Evolutionary conservation across 148 eudicot species (phyloP).

Genomic region (Salicornia ramosissima): DNA sequence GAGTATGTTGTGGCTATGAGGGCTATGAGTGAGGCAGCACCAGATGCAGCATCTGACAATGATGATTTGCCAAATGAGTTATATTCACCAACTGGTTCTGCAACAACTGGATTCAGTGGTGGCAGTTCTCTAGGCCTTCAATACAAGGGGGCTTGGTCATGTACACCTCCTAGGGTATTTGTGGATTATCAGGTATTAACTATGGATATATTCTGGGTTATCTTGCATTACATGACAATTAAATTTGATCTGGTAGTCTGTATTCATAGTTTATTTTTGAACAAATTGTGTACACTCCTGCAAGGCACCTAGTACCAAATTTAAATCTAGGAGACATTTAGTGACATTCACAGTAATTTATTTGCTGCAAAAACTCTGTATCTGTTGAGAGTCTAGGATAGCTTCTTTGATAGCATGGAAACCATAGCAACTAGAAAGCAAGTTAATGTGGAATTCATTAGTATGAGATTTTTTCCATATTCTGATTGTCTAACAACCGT

Average conservation of each 20-base stretch:
- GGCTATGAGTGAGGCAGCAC: conserved; percentile 78
- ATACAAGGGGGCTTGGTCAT: conserved; percentile 88
- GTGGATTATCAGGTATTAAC: conserved; percentile 84
- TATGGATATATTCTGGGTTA: background rate
- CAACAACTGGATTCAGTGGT: conserved; percentile 90
- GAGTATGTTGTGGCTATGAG: conserved; percentile 99
- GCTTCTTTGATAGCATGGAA: background rate
- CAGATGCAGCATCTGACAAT: conserved; percentile 56
- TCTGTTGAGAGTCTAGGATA: background rate
- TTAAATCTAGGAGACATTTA: background rate
- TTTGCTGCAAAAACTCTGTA: background rate
- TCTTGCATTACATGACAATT: background rate
- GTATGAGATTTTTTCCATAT: background rate
- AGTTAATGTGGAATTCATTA: background rate
- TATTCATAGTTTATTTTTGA: background rate
- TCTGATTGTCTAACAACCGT: background rate
- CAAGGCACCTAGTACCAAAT: background rate
- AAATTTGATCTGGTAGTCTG: background rate
- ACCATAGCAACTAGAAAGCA: background rate
- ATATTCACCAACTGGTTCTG: conserved; percentile 85
- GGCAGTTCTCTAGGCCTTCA: conserved; percentile 93
- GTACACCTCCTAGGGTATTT: conserved; percentile 96
- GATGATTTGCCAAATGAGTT: conserved; percentile 63
- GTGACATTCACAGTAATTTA: background rate
- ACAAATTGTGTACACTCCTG: background rate